Evolutionary conservation across 345 rosid species (phyloP), one percentile per base, ranked within the genome.

Genomic region (Firmiana major): DNA sequence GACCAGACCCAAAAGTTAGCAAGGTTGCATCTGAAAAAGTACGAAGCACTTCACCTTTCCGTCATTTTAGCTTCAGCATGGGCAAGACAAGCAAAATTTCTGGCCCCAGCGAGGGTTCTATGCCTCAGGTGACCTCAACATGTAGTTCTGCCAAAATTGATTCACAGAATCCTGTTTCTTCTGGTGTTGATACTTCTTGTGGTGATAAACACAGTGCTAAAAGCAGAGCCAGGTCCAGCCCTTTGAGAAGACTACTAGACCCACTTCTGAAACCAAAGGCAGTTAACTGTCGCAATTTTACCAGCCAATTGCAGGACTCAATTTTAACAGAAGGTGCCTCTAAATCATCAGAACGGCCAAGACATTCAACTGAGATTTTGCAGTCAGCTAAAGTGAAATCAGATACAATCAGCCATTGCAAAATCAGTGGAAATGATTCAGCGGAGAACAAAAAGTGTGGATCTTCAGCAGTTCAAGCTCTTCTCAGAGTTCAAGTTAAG

Each of bases 1-100:
- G 75, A 79, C 81, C 74, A 46, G 86, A 83, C 51, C 71, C 64
- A 57, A 85, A 86, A 72, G 73, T 46, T 7, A 77, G 74, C 71
- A 86, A 83, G 76, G 84, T 36, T 65, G 78, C 78, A 75, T 43
- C 85, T 62, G 95, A 91, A 75, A 93, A 86, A 78, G 81, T 63
- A 70, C 88, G 93, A 84, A 90, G 93, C 85, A 82, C 89, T 45
- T 89, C 97, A 10, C 97, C 98, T 69, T 90, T 93, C 76, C 92
- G 86, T 75, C 86, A 93, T 38, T 84, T 88, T 74, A 84, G 92
- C 86, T 87, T 86, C 45, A 78, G 89, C 78, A 78, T 80, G 78
- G 84, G 88, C 77, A 90, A 87, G 85, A 82, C 83, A 34, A 84
- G 88, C 73, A 91, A 86, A 86, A 86, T 67, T 81, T 87, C 86